Evolutionary conservation across 306 rosid species (phyloP).

Genomic region (Astragalus membranaceus): DNA sequence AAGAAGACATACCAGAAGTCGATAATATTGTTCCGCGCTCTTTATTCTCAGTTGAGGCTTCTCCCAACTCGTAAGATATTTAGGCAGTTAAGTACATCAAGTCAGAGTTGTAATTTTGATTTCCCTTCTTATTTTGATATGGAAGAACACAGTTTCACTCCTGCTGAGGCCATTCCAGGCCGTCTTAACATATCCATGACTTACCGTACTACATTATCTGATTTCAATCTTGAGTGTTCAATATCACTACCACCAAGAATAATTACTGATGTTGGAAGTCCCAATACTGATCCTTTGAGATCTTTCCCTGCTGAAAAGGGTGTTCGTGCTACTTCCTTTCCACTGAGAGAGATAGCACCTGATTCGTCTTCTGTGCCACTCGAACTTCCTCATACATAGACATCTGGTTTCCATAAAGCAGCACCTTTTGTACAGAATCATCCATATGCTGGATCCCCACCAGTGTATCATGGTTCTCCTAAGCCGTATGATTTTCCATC

Average conservation of each 20-base stretch:
- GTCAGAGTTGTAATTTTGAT: conserved; percentile 50
- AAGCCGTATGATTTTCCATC: conserved; percentile 49
- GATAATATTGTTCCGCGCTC: conserved; percentile 59
- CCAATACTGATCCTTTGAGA: conserved; percentile 65
- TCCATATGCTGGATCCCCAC: conserved; percentile 56
- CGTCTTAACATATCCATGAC: conserved; percentile 58
- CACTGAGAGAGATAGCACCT: conserved; percentile 39
- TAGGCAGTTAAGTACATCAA: conserved; percentile 49
- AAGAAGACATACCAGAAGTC: conserved; percentile 78
- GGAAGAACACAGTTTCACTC: conserved; percentile 53
- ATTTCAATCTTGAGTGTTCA: conserved; percentile 64
- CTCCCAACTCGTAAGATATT: conserved; percentile 69
- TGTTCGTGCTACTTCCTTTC: conserved; percentile 51
- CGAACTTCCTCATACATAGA: conserved; percentile 76
- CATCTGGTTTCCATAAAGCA: conserved; percentile 58
- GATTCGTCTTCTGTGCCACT: conserved; percentile 31
- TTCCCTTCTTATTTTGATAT: conserved; percentile 71
- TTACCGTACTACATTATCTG: conserved; percentile 49
- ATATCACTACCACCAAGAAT: conserved; percentile 53
- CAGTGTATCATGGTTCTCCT: conserved; percentile 46
- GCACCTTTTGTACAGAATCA: conserved; percentile 44
- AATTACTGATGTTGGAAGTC: conserved; percentile 82
- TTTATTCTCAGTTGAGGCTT: conserved; percentile 72
- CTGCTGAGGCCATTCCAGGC: conserved; percentile 72
- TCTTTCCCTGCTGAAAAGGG: conserved; percentile 52